Conservation (phyloP, 169 alveolate genomes). For the Amoebophrya sp. region DNA sequence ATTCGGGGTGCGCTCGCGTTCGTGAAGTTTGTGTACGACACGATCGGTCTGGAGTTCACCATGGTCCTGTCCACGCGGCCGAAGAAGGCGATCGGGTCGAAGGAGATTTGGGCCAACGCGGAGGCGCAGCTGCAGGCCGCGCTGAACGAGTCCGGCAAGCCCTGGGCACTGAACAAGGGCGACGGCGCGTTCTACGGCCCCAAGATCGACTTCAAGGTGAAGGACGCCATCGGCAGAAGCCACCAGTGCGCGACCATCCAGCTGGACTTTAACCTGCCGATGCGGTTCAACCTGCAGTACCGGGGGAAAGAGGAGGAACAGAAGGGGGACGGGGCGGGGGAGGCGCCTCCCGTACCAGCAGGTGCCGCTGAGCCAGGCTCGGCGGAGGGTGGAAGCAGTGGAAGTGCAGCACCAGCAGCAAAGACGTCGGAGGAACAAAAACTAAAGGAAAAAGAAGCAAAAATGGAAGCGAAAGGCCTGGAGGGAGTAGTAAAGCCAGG, state of each 20-base stretch:
- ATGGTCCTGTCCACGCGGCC: conserved; percentile 94
- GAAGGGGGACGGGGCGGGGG: neutral
- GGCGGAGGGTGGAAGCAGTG: neutral
- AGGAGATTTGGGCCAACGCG: conserved; percentile 87
- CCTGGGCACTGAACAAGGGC: conserved; percentile 79
- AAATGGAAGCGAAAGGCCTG: neutral
- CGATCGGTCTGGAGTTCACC: conserved; percentile 82
- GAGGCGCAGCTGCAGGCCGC: conserved; percentile 84
- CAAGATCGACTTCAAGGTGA: conserved; percentile 89
- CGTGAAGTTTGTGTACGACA: conserved; percentile 75
- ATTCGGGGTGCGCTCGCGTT: conserved; percentile 76
- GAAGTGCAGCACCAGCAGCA: neutral
- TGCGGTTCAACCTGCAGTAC: conserved; percentile 88
- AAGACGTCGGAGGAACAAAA: neutral
- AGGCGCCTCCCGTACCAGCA: neutral
- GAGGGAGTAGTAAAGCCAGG: conserved; percentile 46
- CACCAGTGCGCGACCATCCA: conserved; percentile 99
- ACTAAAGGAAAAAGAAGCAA: neutral
- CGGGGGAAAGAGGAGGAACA: conserved; percentile 44
- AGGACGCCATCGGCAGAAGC: conserved; percentile 89
- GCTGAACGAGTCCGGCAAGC: conserved; percentile 59
- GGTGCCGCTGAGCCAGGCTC: neutral
- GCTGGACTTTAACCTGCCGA: conserved; percentile 96
- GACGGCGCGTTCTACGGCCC: conserved; percentile 99
- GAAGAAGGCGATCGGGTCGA: conserved; percentile 82